Evolutionary conservation across 257 asterid species (phyloP).

Genomic region (Avicennia marina): DNA sequence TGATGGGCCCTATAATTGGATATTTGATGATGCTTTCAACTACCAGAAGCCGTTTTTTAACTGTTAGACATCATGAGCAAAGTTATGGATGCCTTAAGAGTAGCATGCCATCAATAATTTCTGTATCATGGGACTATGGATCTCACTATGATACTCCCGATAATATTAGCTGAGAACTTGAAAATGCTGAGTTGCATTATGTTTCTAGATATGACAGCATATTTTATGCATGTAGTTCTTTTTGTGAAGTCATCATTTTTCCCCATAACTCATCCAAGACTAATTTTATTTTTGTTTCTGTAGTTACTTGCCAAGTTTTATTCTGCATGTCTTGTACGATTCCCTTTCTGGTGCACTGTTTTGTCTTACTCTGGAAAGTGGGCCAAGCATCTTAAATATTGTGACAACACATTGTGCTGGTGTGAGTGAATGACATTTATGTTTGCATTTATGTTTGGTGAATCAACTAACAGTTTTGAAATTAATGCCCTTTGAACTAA

Average conservation of each 20-base stretch:
- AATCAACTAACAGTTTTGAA: conserved; percentile 1
- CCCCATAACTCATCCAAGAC: no score
- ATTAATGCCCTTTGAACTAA: neutral
- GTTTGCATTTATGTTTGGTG: no score
- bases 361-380: conserved; percentile 15
- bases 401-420: conserved; percentile 5
- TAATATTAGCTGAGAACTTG: no score
- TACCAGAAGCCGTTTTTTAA: neutral
- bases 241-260: no score
- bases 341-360: conserved; percentile 14
- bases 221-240: no score
- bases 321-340: neutral
- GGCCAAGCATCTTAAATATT: conserved; percentile 1
- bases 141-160: no score
- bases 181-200: no score
- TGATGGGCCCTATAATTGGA: neutral
- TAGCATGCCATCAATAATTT: neutral
- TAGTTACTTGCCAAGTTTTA: neutral
- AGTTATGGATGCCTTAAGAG: neutral
- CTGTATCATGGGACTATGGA: neutral
- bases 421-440: no score
- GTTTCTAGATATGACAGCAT: no score
- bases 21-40: neutral
- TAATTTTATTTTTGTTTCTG: neutral
- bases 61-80: neutral